Conservation (phyloP, 106 monocot species). For the Chionographis japonica region DNA sequence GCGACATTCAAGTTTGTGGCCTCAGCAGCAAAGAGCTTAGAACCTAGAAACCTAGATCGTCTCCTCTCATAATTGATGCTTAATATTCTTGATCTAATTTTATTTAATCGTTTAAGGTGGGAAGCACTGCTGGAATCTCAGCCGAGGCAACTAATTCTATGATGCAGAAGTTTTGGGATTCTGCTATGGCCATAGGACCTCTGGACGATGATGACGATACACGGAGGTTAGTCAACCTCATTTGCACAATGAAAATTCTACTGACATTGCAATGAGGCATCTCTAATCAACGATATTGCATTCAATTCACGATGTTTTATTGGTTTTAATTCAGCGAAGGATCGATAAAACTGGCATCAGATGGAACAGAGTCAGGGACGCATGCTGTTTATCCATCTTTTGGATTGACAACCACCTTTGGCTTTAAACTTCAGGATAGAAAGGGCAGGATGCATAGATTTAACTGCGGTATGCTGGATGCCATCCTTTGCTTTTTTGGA, state of each 20-base stretch:
- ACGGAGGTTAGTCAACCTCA: slow-evolving; percentile 9
- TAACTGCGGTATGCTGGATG: slow-evolving; percentile 29
- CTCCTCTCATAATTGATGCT: too few relatives aligned
- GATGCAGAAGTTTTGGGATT: slow-evolving; percentile 58
- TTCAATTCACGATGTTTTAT: neutral
- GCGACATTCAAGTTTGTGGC: too few relatives aligned
- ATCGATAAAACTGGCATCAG: slow-evolving; percentile 31
- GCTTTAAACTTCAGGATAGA: slow-evolving; percentile 42
- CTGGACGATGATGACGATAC: slow-evolving; percentile 33
- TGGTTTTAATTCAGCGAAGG: slow-evolving; percentile 29
- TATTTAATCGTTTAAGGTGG: slow-evolving; percentile 18
- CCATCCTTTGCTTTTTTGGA: too few relatives aligned
- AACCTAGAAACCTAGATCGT: too few relatives aligned
- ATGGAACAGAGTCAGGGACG: slow-evolving; percentile 35
- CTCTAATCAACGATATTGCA: neutral
- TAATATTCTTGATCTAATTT: neutral
- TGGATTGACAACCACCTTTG: slow-evolving; percentile 25
- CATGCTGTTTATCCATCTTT: slow-evolving; percentile 19
- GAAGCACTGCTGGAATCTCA: slow-evolving; percentile 21
- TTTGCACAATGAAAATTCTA: neutral
- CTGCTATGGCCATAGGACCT: slow-evolving; percentile 26
- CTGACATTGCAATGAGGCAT: neutral
- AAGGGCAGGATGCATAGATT: slow-evolving; percentile 50
- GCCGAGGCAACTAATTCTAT: slow-evolving; percentile 25
- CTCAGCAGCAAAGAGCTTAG: too few relatives aligned